phyloP scores from a whole-genome alignment of 345 rosid genomes.

The Linum usitatissimum region DNA sequence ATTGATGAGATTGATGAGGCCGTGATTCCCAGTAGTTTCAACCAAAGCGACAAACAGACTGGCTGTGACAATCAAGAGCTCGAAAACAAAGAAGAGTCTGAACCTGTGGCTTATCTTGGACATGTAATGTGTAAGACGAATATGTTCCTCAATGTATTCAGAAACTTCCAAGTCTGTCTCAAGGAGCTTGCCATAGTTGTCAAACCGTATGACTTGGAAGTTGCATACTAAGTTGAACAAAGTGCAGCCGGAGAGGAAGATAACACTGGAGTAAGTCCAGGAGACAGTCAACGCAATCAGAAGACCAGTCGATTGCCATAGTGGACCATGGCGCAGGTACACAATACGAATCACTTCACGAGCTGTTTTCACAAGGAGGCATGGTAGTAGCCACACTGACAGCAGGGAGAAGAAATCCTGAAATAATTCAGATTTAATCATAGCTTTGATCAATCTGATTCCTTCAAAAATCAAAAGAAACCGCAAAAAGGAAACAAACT shows the following conservation, averaged over 20 bases:
- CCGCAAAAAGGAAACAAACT: not conserved
- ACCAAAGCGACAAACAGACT: slow-evolving; percentile 22
- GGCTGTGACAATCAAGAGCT: slow-evolving; percentile 24
- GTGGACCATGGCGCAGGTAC: slow-evolving; percentile 6
- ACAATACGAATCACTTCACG: slow-evolving; percentile 17
- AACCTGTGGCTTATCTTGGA: slow-evolving; percentile 36
- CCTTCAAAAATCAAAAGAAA: not conserved
- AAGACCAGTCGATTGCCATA: slow-evolving; percentile 19
- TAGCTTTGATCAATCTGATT: not conserved
- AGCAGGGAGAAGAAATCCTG: slow-evolving; percentile 30
- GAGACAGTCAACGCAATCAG: slow-evolving; percentile 17
- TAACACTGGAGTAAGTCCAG: slow-evolving; percentile 18
- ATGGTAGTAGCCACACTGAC: slow-evolving; percentile 19
- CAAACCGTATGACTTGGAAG: slow-evolving; percentile 29
- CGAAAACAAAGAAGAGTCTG: slow-evolving; percentile 19
- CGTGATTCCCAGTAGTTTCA: slow-evolving; percentile 21
- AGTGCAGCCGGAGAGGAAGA: slow-evolving; percentile 25
- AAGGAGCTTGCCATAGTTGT: slow-evolving; percentile 27
- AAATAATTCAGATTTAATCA: not conserved
- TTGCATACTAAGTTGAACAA: slow-evolving; percentile 28
- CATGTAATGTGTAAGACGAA: slow-evolving; percentile 16
- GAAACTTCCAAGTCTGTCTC: slow-evolving; percentile 27
- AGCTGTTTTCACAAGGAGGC: slow-evolving; percentile 23
- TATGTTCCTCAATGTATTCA: slow-evolving; percentile 22
- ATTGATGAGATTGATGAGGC: slow-evolving; percentile 18